Base-by-base conservation (phyloP, 208 protist genomes). In the Zelonia costaricensis region DNA sequence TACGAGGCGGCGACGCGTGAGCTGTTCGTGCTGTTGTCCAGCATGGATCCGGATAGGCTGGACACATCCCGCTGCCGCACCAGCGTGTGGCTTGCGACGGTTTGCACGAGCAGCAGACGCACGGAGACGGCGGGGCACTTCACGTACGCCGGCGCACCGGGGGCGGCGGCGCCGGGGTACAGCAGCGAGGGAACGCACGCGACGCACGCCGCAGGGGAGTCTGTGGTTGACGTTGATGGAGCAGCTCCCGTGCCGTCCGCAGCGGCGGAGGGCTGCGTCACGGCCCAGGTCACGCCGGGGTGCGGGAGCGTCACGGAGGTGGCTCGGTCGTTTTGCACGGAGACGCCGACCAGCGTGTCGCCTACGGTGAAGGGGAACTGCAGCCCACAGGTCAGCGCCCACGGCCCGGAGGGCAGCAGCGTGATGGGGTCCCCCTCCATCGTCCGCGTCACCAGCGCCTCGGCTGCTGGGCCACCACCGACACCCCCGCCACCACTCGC, bases 321-420 rank as follows among this genome's bases (percentile, higher is more conserved):
- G 8, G 65, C 45, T 20, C 80, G 69, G 35, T 87, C 76, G 28
- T 58, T 83, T 58, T 87, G 76, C 28, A 87, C 6, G 2, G 76
- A 53, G 28, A 87, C 16, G 20, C 58, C 80, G 10, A 76, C 45
- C 12, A 87, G 56, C 1, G 80, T 83, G 69, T 87, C 80, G n/a
- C 80, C 80, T 16, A 66, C 18, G 25, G 63, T 31, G 9, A 84
- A 38, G 15, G 76, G 80, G 10, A 79, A 64, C 66, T 79, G 80
- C 39, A 87, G n/a, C 15, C 76, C 76, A 13, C 78, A 58, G 23
- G 73, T 77, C 33, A 80, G 33, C 5, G 75, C 79, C 64, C 55
- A 60, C 46, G 79, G 79, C 25, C 59, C 62, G 22, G 55, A 13
- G 4, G 49, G 59, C 18, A 66, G 16, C 23, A 73, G 28, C 2